Evolutionary conservation across 129 eudicot genomes (phyloP).

Genomic region (Erigeron canadensis): DNA sequence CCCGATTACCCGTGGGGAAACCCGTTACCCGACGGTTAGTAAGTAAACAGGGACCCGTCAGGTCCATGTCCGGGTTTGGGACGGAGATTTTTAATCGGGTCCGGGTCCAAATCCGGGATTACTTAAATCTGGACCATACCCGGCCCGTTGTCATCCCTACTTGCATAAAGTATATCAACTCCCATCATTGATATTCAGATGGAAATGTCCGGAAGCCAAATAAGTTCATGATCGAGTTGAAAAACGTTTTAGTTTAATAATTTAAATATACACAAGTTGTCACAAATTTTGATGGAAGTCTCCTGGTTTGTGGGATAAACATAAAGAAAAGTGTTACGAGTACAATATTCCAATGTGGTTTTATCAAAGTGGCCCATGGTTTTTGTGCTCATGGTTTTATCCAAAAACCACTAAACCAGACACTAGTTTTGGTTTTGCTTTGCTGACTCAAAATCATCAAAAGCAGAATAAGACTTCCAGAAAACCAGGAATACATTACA

Average conservation of each 20-base stretch:
- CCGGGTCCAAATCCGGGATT: no score
- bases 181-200: no score
- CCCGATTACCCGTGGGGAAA: no score
- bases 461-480: conserved; percentile 38
- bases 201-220: background rate
- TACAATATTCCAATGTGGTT: conserved; percentile 38
- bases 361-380: conserved; percentile 30
- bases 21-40: no score
- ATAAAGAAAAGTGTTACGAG: conserved; percentile 21
- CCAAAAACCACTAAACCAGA: conserved; percentile 32
- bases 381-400: conserved; percentile 19
- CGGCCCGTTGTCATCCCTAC: no score
- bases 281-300: conserved; percentile 20
- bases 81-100: no score
- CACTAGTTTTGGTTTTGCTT: conserved; percentile 21
- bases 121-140: no score
- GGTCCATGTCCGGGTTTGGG: no score
- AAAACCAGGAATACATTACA: conserved; percentile 55
- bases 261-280: conserved; percentile 8
- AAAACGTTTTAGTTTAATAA: background rate
- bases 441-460: conserved; percentile 27
- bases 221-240: background rate
- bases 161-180: no score
- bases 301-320: conserved; percentile 43
- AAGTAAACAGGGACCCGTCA: no score